Evolutionary conservation across 2,329 filamentous ascomycete genomes (phyloP).

Genomic region (Nigrospora osmanthi): DNA sequence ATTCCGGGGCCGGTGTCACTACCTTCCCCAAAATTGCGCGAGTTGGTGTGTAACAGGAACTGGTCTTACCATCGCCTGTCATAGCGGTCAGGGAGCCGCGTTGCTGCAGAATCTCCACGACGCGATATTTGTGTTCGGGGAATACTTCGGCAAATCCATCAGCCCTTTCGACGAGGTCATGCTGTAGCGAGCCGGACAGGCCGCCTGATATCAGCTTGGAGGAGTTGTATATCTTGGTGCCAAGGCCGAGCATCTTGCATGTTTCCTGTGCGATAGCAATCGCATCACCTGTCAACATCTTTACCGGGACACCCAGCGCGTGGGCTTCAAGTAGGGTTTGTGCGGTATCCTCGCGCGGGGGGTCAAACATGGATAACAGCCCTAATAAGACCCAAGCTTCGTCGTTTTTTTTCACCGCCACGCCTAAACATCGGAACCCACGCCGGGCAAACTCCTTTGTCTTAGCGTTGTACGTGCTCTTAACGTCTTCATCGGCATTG

Average conservation of each 20-base stretch:
- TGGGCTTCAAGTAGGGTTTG: conserved; percentile 67
- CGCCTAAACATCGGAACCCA: conserved; percentile 70
- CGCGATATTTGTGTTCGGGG: conserved; percentile 70
- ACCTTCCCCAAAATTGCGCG: too few species aligned
- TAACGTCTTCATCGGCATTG: conserved; percentile 56
- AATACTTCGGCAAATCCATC: conserved; percentile 69
- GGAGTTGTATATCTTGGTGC: conserved; percentile 70
- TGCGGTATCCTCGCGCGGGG: conserved; percentile 65
- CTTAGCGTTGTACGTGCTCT: conserved; percentile 60
- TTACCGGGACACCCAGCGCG: conserved; percentile 64
- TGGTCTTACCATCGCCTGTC: conserved; percentile 50
- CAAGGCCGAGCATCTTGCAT: conserved; percentile 67
- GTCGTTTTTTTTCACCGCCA: conserved; percentile 66
- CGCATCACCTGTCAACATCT: conserved; percentile 72
- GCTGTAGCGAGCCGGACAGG: conserved; percentile 59
- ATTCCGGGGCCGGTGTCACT: too few species aligned
- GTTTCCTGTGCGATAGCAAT: conserved; percentile 70
- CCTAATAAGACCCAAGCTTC: conserved; percentile 64
- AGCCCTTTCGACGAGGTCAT: conserved; percentile 66
- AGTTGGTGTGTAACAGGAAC: too few species aligned
- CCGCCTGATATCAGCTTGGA: conserved; percentile 65
- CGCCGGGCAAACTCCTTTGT: conserved; percentile 63
- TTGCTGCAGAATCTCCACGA: conserved; percentile 68
- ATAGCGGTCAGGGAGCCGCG: conserved; percentile 66
- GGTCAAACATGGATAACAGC: conserved; percentile 71